Evolutionary conservation across 1,284 basidiomycete species (phyloP), one percentile per base, ranked within the genome.

Genomic region (Phlebopus sp.): DNA sequence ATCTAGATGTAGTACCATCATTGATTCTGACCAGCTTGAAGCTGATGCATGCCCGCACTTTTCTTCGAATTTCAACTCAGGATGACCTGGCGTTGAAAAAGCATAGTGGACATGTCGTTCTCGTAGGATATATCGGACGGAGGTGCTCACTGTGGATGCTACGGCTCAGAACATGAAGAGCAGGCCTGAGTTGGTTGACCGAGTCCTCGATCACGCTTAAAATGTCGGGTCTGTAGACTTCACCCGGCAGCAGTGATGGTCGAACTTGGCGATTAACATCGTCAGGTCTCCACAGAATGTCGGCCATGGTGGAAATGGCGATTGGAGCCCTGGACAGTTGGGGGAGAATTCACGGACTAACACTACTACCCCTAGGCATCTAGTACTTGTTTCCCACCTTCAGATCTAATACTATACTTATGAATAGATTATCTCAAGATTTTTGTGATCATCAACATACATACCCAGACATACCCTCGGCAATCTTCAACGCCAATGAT

Each of bases 131-230:
- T 23, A 17, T 17, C n/a, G 25, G 19, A 23, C 25, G 18, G 15
- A 37, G 27, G 2, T 18, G 43, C 52, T 37, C 55, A 81, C 84
- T 75, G 57, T 86, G 85, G 17, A 90, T 87, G 57, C 84, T 79
- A 21, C 87, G 63, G 60, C 82, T 89, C 15, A 90, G 66, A 38
- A 63, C 63, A 41, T 82, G 70, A 48, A 90, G 67, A 45, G 81
- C 77, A 0, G 63, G 63, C 47, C 78, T 73, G n/a, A 84, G 66
- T 9, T 62, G 69, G 45, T 80, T 75, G 36, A 90, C 73, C 41
- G 71, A 75, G 15, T 65, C 62, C 47, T 83, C 80, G 44, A 88
- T 82, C 2, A 77, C 76, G 46, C 78, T 63, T 21, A 83, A 63
- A 4, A 75, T 59, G 13, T 74, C 72, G 0, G 70, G 60, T 23